Evolutionary conservation across 2,329 filamentous ascomycete genomes (phyloP), one percentile per base, ranked within the genome.

Genomic region (Colletotrichum tofieldiae): DNA sequence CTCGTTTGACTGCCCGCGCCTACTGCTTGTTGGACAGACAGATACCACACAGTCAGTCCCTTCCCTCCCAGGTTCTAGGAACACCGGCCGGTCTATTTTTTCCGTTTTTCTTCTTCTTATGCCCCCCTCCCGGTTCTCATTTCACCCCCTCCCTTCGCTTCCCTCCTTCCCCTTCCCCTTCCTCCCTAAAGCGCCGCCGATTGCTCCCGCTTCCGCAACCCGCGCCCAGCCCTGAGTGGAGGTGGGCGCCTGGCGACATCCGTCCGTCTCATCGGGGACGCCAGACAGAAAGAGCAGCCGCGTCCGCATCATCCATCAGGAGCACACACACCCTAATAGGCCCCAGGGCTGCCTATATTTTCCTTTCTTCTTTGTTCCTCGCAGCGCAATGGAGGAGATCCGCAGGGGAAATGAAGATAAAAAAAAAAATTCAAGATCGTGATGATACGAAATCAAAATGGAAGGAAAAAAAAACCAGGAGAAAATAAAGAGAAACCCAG

Each of bases 181-280:
- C 41, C 51, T 20, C 49, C 64, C 41, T 59, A 58, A 71, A 71
- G 39, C 37, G 56, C 64, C 61, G 61, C 61, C 49, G 61, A 64
- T 39, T 64, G 61, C 54, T 58, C n/a, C 54, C 63, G 63, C 29
- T 20, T 51, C 63, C 41, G 39, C 51, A 29, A 23, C 37, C 54
- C 63, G 63, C 23, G 43, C 43, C 61, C 49, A 64, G 26, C 61
- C 47, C 61, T 64, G 47, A 43, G 61, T 64, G 61, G 47, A 16
- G 35, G 9, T 41, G 37, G 39, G 29, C 61, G 43, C 55, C 61
- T 64, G 61, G 61, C 61, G 61, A 64, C 61, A 64, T 54, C 61
- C 61, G 49, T 64, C 61, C 61, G 61, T 43, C 49, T 51, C 45
- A 18, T 37, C 35, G 45, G 60, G 45, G 32, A 41, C 35, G 26